Percentiles rank a stretch among this genome's conserved stretches.
These are phyloP conservation scores for Plenodomus tracheiphilus DNA, from an alignment of 2,329 filamentous ascomycete genomes.

Conservation along the genomic window DNA sequence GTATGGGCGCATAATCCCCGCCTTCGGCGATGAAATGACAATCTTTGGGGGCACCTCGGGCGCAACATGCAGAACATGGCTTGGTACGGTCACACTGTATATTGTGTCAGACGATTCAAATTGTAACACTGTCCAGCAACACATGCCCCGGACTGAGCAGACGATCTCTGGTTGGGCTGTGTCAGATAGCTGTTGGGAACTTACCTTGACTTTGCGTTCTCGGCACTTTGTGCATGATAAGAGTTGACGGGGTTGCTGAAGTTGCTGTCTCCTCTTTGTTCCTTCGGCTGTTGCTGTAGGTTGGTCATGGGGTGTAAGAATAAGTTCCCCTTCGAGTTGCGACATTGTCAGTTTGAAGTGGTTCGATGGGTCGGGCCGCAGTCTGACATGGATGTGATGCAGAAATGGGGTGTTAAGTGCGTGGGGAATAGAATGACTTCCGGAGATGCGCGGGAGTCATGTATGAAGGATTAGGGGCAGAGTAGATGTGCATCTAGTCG, in stretches of 20 bases:
- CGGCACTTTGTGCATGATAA: slow-evolving; percentile 55
- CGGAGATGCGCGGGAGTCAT: background rate
- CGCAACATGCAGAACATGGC: slow-evolving; percentile 54
- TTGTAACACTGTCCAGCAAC: background rate
- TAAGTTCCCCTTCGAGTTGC: slow-evolving; percentile 18
- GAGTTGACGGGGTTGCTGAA: slow-evolving; percentile 49
- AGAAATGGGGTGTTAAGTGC: background rate
- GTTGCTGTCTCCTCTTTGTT: slow-evolving; percentile 41
- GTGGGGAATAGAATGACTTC: background rate
- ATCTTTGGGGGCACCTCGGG: slow-evolving; percentile 51
- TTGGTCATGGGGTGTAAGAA: slow-evolving; percentile 13
- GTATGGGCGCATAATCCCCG: slow-evolving; percentile 51
- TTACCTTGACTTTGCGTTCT: slow-evolving; percentile 54
- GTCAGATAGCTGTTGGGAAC: slow-evolving; percentile 3
- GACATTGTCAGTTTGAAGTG: slow-evolving; percentile 9
- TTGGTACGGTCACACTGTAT: slow-evolving; percentile 53
- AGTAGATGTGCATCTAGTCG: slow-evolving; percentile 2
- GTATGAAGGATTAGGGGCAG: slow-evolving; percentile 1
- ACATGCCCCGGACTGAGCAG: background rate
- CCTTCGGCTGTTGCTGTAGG: slow-evolving; percentile 7
- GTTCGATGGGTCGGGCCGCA: slow-evolving; percentile 4
- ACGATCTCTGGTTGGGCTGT: background rate
- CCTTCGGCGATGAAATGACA: slow-evolving; percentile 54
- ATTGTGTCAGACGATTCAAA: background rate
- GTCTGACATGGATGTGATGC: slow-evolving; percentile 3